These are phyloP conservation scores for Sugiyamaella japonica DNA, from an alignment of 1,139 yeast genomes.

Conservation along the genomic window DNA sequence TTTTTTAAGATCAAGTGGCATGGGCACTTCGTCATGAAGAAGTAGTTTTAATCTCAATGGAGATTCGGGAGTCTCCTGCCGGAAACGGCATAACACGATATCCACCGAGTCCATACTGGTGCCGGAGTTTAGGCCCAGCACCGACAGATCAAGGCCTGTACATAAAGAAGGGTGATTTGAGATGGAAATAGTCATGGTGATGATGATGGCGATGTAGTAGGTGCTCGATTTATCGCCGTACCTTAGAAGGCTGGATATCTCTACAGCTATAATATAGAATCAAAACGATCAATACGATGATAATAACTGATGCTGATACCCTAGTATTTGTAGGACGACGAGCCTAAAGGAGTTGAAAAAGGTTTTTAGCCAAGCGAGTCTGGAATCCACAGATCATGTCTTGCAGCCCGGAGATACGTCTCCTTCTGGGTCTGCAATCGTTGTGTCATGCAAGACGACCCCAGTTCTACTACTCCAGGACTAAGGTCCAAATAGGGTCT, in stretches of 20 bases:
- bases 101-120: conserved; percentile 27
- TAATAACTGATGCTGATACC: too few relatives aligned
- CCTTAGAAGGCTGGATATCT: neutral
- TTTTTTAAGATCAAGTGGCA: conserved; percentile 22
- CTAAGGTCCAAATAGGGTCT: too few relatives aligned
- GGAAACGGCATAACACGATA: conserved; percentile 24
- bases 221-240: neutral
- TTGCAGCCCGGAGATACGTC: too few relatives aligned
- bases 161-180: neutral
- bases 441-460: too few relatives aligned
- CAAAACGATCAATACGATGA: too few relatives aligned
- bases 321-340: too few relatives aligned
- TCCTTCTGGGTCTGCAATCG: too few relatives aligned
- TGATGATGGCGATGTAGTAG: neutral
- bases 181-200: neutral
- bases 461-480: too few relatives aligned
- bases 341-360: too few relatives aligned
- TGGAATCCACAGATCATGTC: too few relatives aligned
- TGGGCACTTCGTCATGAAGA: conserved; percentile 23
- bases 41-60: conserved; percentile 20
- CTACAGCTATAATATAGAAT: too few relatives aligned
- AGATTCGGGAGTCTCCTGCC: conserved; percentile 19
- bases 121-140: conserved; percentile 28
- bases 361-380: too few relatives aligned
- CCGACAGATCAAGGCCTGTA: conserved; percentile 17